A percentile compares a stretch with the other conserved stretches of the same genome.
phyloP scores from a whole-genome alignment of 2,329 filamentous ascomycete species.

The Alternaria viburni region DNA sequence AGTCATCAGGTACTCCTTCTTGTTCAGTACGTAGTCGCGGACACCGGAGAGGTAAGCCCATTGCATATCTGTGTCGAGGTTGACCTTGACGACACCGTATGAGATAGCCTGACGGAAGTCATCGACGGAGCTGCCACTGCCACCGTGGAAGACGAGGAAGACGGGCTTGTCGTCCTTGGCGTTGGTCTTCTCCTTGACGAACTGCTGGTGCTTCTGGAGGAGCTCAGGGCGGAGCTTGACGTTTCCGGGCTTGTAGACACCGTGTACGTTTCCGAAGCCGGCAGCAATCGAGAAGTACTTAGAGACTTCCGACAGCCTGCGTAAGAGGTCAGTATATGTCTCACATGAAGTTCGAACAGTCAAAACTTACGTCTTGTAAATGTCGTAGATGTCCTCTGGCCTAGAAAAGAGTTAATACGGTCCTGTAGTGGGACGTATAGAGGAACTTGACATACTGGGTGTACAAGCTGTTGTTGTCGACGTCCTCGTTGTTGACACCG shows the following conservation, averaged over 20 bases:
- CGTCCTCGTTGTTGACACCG: slow-evolving; percentile 64
- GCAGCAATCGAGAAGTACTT: slow-evolving; percentile 83
- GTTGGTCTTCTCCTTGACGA: slow-evolving; percentile 75
- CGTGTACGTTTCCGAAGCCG: slow-evolving; percentile 98
- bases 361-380: slow-evolving; percentile 60
- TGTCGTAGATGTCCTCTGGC: slow-evolving; percentile 41
- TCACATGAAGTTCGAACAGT: background rate
- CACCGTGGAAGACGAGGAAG: slow-evolving; percentile 99
- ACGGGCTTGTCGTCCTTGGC: slow-evolving; percentile 65
- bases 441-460: slow-evolving; percentile 64
- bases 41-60: slow-evolving; percentile 86
- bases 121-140: slow-evolving; percentile 86
- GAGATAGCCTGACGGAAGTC: slow-evolving; percentile 69
- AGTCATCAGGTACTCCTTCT: slow-evolving; percentile 48
- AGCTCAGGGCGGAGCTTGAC: slow-evolving; percentile 83
- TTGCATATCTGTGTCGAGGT: slow-evolving; percentile 98
- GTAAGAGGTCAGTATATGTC: background rate
- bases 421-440: background rate
- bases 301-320: slow-evolving; percentile 77
- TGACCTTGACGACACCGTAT: slow-evolving; percentile 98
- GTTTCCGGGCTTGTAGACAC: slow-evolving; percentile 66
- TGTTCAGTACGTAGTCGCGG: slow-evolving; percentile 94
- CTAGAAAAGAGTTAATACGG: slow-evolving; percentile 1
- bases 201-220: slow-evolving; percentile 93
- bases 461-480: slow-evolving; percentile 85